Evolutionary conservation across 306 rosid species (phyloP).

Genomic region (Vigna unguiculata): DNA sequence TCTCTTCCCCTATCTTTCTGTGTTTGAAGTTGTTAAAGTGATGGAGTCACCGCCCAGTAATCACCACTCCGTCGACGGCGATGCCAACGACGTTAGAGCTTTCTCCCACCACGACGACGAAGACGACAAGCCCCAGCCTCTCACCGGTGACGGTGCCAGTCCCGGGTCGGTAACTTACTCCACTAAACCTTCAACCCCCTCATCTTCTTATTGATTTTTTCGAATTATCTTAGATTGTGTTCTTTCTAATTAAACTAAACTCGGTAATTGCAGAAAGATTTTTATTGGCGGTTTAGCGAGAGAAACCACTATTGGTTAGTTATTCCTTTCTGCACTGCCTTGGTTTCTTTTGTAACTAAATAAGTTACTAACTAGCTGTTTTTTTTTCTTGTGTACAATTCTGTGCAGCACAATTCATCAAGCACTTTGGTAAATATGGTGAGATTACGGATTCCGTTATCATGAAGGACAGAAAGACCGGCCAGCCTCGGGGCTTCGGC

Average conservation of each 20-base stretch:
- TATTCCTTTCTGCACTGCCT: conserved; percentile 31
- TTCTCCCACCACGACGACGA: conserved; percentile 64
- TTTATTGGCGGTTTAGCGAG: conserved; percentile 97
- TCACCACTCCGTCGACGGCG: conserved; percentile 58
- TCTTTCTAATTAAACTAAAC: conserved; percentile 36
- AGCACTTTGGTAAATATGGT: conserved; percentile 87
- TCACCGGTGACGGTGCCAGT: conserved; percentile 92
- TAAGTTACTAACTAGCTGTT: conserved; percentile 26
- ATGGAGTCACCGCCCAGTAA: conserved; percentile 72
- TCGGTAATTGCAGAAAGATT: conserved; percentile 78
- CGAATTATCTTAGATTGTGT: conserved; percentile 42
- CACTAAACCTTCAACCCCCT: conserved; percentile 1
- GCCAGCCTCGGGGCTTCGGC: conserved; percentile 95
- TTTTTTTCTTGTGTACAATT: neutral
- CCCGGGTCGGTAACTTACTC: conserved; percentile 67
- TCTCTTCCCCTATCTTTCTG: conserved; percentile 2
- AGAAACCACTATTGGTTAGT: conserved; percentile 89
- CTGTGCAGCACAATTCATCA: conserved; percentile 74
- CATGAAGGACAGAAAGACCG: conserved; percentile 94
- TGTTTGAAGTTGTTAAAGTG: neutral
- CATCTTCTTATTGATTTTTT: neutral
- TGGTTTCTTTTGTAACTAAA: conserved; percentile 32
- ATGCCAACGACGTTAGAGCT: conserved; percentile 58
- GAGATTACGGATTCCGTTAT: conserved; percentile 88
- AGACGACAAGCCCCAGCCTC: conserved; percentile 70